These are phyloP conservation scores for Phytophthora agathidicida DNA, from an alignment of 352 stramenopile genomes.

Conservation along the genomic window DNA sequence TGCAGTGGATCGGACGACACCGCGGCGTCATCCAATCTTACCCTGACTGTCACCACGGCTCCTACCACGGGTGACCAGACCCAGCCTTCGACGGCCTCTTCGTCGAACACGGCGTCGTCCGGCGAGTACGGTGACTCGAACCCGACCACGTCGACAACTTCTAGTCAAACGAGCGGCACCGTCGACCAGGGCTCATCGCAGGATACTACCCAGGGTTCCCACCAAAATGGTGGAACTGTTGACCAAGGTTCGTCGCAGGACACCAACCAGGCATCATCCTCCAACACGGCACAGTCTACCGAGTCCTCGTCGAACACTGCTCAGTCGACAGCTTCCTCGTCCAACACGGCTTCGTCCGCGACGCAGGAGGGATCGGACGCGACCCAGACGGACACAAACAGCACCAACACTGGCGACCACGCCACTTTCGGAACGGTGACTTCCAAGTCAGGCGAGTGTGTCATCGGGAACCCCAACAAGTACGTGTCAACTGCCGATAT, in stretches of 20 bases:
- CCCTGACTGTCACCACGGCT: slow-evolving; percentile 1
- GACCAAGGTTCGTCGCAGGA: slow-evolving; percentile 11
- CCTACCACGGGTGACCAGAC: slow-evolving; percentile 2
- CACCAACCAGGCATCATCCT: slow-evolving; percentile 2
- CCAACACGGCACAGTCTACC: not conserved
- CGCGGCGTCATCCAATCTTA: slow-evolving; percentile 3
- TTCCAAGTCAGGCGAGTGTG: slow-evolving; percentile 28
- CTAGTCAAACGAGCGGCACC: slow-evolving; percentile 1
- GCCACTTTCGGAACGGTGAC: slow-evolving; percentile 31
- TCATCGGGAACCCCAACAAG: slow-evolving; percentile 26
- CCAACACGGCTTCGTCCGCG: slow-evolving; percentile 1
- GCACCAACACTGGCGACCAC: slow-evolving; percentile 20
- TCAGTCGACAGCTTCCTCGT: not conserved
- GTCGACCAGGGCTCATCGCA: slow-evolving; percentile 13
- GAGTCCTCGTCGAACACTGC: slow-evolving; percentile 11
- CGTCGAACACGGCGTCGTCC: slow-evolving; percentile 4
- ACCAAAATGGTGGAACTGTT: not conserved
- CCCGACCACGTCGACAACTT: slow-evolving; percentile 3
- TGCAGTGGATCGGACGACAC: slow-evolving; percentile 16
- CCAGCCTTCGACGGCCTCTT: not conserved
- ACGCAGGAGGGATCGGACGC: slow-evolving; percentile 12
- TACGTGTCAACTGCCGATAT: slow-evolving; percentile 26
- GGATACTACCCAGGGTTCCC: not conserved
- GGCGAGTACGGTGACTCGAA: not conserved
- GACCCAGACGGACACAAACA: slow-evolving; percentile 13